These are phyloP conservation scores for Ophidiomyces ophidiicola DNA, from an alignment of 2,329 filamentous ascomycete species.

Conservation along the genomic window DNA sequence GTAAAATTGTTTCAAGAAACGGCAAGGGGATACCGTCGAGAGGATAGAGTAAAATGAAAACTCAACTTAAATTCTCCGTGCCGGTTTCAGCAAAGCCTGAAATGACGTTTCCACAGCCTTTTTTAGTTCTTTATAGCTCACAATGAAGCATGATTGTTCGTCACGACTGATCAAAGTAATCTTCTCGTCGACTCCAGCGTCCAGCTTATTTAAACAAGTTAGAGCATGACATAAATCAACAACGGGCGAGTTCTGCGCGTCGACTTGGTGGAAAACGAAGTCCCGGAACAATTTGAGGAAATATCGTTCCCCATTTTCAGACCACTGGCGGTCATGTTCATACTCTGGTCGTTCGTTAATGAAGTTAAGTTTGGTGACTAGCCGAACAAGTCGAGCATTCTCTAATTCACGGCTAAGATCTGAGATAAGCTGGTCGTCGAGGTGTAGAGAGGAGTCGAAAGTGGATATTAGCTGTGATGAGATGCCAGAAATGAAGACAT, in stretches of 20 bases:
- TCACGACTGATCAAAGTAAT: constrained; percentile 78
- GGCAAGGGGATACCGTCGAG: no score
- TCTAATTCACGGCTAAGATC: constrained; percentile 72
- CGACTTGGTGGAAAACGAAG: constrained; percentile 94
- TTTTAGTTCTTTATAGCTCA: constrained; percentile 82
- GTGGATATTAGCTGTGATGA: constrained; percentile 61
- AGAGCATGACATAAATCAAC: constrained; percentile 82
- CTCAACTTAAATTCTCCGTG: constrained; percentile 22
- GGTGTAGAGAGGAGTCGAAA: constrained; percentile 68
- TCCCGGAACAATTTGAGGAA: constrained; percentile 90
- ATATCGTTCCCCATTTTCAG: constrained; percentile 84
- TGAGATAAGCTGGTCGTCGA: constrained; percentile 60
- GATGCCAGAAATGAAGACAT: constrained; percentile 67
- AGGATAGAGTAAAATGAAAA: constrained; percentile 1
- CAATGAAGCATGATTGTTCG: constrained; percentile 75
- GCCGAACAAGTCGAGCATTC: constrained; percentile 71
- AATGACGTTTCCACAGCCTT: constrained; percentile 50
- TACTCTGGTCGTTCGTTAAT: constrained; percentile 85
- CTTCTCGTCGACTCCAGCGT: constrained; percentile 77
- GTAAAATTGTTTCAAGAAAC: no score
- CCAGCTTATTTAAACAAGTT: constrained; percentile 77
- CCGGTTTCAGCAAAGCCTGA: constrained; percentile 42
- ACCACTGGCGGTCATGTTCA: constrained; percentile 66
- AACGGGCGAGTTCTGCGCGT: constrained; percentile 68
- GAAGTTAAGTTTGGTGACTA: constrained; percentile 70